These are phyloP conservation scores for Salinomyces thailandicus DNA, from an alignment of 2,329 filamentous ascomycete genomes.

Conservation along the genomic window DNA sequence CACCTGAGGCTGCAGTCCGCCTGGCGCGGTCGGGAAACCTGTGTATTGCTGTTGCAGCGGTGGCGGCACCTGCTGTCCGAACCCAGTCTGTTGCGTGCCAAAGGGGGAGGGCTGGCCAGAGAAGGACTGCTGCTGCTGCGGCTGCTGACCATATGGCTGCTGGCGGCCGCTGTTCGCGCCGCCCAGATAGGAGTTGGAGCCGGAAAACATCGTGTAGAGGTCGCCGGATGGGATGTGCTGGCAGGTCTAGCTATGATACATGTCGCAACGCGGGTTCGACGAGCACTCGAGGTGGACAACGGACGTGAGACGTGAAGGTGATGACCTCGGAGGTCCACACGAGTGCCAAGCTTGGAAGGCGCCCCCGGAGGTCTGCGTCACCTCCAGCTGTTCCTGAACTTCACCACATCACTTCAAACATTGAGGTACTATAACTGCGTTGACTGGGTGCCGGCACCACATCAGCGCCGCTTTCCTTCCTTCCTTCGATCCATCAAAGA, in stretches of 20 bases:
- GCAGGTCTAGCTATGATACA: background rate
- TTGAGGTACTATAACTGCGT: background rate
- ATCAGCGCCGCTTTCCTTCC: too few species aligned
- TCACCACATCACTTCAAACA: background rate
- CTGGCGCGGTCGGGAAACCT: slow-evolving; percentile 48
- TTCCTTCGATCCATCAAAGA: background rate
- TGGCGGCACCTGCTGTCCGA: slow-evolving; percentile 35
- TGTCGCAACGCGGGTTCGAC: background rate
- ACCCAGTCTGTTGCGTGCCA: slow-evolving; percentile 43
- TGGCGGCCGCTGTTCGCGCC: slow-evolving; percentile 63
- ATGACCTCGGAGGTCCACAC: background rate
- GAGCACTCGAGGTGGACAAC: background rate
- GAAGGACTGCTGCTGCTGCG: slow-evolving; percentile 35
- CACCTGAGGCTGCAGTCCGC: slow-evolving; percentile 26
- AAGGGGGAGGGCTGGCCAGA: slow-evolving; percentile 43
- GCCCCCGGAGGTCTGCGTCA: background rate
- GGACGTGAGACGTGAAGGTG: background rate
- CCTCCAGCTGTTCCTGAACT: background rate
- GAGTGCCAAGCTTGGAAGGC: background rate
- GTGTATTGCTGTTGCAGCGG: slow-evolving; percentile 58
- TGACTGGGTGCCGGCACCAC: too few species aligned
- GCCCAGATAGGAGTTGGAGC: slow-evolving; percentile 76
- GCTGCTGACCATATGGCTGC: slow-evolving; percentile 46
- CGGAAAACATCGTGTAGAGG: slow-evolving; percentile 65
- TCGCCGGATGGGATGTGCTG: background rate